A percentile compares a stretch with the other conserved stretches of the same genome.
Conservation (phyloP, 2,329 filamentous ascomycete genomes). For the Trichothecium roseum region DNA sequence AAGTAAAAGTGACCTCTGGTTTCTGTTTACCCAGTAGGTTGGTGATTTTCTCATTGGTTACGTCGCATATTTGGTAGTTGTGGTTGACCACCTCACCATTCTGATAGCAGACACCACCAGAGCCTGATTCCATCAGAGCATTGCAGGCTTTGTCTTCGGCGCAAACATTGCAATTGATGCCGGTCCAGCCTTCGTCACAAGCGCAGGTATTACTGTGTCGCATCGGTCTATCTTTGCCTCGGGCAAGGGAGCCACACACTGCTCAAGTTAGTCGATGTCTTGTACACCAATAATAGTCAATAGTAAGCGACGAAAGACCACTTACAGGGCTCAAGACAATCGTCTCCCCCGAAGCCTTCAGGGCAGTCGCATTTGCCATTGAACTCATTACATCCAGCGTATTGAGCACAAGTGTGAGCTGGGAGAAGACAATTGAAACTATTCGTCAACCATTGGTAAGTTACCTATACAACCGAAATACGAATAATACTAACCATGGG, state of each 20-base stretch:
- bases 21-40: conserved; percentile 75
- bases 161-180: conserved; percentile 98
- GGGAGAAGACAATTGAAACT: conserved; percentile 98
- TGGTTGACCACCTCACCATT: conserved; percentile 83
- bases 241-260: conserved; percentile 80
- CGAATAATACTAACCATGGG: conserved; percentile 47
- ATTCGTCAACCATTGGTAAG: conserved; percentile 19
- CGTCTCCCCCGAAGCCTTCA: conserved; percentile 84
- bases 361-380: conserved; percentile 92
- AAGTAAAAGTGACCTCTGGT: conserved; percentile 91
- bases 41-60: conserved; percentile 90
- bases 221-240: conserved; percentile 68
- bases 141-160: conserved; percentile 74
- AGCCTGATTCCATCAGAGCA: conserved; percentile 71
- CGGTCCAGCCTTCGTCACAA: conserved; percentile 88
- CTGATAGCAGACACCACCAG: conserved; percentile 84
- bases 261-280: neutral
- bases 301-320: conserved; percentile 1
- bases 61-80: conserved; percentile 96
- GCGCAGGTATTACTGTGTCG: conserved; percentile 65
- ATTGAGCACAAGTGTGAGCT: conserved; percentile 85
- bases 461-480: conserved; percentile 33
- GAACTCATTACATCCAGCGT: conserved; percentile 75
- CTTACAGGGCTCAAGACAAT: conserved; percentile 74
- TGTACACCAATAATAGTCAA: neutral